Evolutionary conservation across 2,329 filamentous ascomycete genomes (phyloP).

Genomic region (Xylaria sp.): DNA sequence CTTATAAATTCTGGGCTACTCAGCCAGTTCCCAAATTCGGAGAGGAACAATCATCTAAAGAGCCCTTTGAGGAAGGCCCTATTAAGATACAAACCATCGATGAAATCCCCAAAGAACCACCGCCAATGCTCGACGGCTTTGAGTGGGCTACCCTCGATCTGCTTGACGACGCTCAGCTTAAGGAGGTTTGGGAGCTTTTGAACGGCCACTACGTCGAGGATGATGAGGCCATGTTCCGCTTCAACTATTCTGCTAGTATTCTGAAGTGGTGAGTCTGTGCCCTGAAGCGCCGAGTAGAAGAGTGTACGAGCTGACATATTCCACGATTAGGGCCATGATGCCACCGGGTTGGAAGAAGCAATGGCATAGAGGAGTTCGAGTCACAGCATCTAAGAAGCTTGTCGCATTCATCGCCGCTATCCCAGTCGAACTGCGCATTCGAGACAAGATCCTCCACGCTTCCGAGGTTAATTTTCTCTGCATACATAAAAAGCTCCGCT

Average conservation of each 20-base stretch:
- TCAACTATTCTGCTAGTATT: constrained; percentile 92
- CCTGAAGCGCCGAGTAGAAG: background rate
- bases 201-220: constrained; percentile 98
- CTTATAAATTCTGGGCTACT: constrained; percentile 98
- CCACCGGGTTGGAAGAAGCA: constrained; percentile 92
- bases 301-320: constrained; percentile 4
- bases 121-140: constrained; percentile 81
- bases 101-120: constrained; percentile 80
- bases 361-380: constrained; percentile 95
- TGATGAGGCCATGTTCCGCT: constrained; percentile 95
- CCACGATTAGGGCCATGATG: constrained; percentile 80
- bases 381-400: constrained; percentile 82
- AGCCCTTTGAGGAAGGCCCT: constrained; percentile 77
- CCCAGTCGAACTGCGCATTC: constrained; percentile 83
- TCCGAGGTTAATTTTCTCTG: constrained; percentile 99
- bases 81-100: constrained; percentile 83
- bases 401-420: constrained; percentile 97
- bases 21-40: constrained; percentile 92
- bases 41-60: constrained; percentile 61
- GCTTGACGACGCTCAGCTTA: constrained; percentile 77
- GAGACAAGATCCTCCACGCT: constrained; percentile 77
- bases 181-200: constrained; percentile 91
- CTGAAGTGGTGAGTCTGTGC: constrained; percentile 76
- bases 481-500: constrained; percentile 96
- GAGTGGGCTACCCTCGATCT: constrained; percentile 96